phyloP scores from a whole-genome alignment of 2,329 filamentous ascomycete species.

The Paecilomyces formosus region DNA sequence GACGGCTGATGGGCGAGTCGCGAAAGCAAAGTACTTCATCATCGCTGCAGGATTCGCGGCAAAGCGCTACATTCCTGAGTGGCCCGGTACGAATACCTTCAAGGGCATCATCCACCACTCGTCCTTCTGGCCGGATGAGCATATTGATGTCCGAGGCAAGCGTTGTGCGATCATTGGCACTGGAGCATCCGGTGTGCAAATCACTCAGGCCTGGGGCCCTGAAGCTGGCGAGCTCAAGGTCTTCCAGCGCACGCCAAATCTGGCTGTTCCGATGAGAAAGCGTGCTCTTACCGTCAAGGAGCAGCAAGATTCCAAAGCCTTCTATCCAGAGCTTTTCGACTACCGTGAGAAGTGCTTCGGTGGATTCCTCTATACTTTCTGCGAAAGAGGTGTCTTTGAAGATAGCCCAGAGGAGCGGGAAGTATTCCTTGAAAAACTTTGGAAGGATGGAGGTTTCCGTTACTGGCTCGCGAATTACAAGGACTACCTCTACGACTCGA shows the following conservation, averaged over 20 bases:
- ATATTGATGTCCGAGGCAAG: slow-evolving; percentile 52
- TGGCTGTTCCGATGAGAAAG: slow-evolving; percentile 55
- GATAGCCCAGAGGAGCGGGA: slow-evolving; percentile 43
- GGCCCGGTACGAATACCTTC: slow-evolving; percentile 53
- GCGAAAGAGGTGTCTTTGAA: slow-evolving; percentile 47
- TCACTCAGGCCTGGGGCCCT: slow-evolving; percentile 53
- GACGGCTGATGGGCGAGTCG: slow-evolving; percentile 33
- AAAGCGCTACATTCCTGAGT: slow-evolving; percentile 53
- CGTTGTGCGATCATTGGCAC: slow-evolving; percentile 59
- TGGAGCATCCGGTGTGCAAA: slow-evolving; percentile 58
- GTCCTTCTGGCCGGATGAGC: slow-evolving; percentile 53
- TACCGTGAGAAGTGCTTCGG: slow-evolving; percentile 45
- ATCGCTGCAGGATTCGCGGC: slow-evolving; percentile 44
- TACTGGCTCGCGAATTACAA: slow-evolving; percentile 47
- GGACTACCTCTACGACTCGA: slow-evolving; percentile 39
- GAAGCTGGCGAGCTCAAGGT: slow-evolving; percentile 43
- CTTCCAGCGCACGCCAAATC: slow-evolving; percentile 60
- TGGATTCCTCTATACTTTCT: slow-evolving; percentile 51
- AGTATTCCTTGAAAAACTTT: slow-evolving; percentile 43
- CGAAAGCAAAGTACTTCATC: slow-evolving; percentile 37
- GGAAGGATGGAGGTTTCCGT: slow-evolving; percentile 46
- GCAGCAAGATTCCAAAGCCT: slow-evolving; percentile 38
- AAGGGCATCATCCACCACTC: slow-evolving; percentile 54
- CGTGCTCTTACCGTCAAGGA: slow-evolving; percentile 41
- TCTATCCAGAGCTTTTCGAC: slow-evolving; percentile 44